A percentile compares a stretch with the other conserved stretches of the same genome.
Conservation (phyloP, 345 rosid species). For the Murraya paniculata region DNA sequence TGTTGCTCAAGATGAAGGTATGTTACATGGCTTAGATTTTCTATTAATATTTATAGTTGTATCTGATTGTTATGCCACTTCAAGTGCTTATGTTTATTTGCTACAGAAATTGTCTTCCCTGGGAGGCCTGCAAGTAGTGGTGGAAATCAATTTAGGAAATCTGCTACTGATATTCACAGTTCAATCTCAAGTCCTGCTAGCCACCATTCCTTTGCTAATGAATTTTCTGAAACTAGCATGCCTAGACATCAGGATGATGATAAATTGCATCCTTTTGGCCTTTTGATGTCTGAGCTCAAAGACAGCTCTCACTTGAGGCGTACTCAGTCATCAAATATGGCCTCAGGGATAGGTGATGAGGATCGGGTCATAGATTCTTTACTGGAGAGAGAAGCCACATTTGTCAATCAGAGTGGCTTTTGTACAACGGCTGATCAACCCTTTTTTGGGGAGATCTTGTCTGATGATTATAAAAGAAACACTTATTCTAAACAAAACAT, state of each 20-base stretch:
- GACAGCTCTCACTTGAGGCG: constrained; percentile 33
- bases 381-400: constrained; percentile 20
- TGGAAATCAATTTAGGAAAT: constrained; percentile 20
- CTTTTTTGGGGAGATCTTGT: constrained; percentile 31
- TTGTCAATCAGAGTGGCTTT: constrained; percentile 17
- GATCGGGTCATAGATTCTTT: constrained; percentile 28
- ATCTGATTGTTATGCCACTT: constrained; percentile 7
- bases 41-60: constrained; percentile 13
- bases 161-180: constrained; percentile 25
- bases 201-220: constrained; percentile 32
- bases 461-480: constrained; percentile 32
- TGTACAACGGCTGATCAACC: constrained; percentile 29
- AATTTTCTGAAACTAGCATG: constrained; percentile 25
- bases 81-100: constrained; percentile 1
- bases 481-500: constrained; percentile 24
- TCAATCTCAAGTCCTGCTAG: constrained; percentile 24
- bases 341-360: constrained; percentile 26
- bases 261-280: constrained; percentile 60
- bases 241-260: constrained; percentile 41
- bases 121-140: constrained; percentile 41
- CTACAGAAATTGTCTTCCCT: constrained; percentile 49
- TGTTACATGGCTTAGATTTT: constrained; percentile 11
- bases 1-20: constrained; percentile 51
- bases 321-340: constrained; percentile 31
- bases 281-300: constrained; percentile 59